Base-by-base conservation (phyloP, 2,329 filamentous ascomycete species). In the Fusarium foetens region DNA sequence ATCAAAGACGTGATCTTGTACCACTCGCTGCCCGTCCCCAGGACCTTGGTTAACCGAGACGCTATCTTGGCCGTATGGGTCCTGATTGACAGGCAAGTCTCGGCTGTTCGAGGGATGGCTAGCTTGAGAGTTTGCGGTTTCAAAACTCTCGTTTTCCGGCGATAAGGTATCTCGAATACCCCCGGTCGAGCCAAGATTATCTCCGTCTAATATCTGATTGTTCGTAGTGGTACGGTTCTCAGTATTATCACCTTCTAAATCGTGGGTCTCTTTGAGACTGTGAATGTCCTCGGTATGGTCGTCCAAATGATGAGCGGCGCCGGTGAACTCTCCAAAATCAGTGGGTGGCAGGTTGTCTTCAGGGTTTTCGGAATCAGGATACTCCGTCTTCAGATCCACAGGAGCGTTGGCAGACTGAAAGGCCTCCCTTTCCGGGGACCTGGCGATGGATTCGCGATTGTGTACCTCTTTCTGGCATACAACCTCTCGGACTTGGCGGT, bases 71-170 rank as follows among this genome's bases (percentile, higher is more conserved):
- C 36, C 39, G 43, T 53, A 43, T 38, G 38, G 55, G 23, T n/a
- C 43, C 52, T 51, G 52, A 46, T 17, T 39, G 25, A 38, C 14
- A 27, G 38, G 43, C 25, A 42, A 31, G 45, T 63, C 25, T 46
- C 23, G 29, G 43, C 42, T 60, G 23, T 58, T 39, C n/a, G 17
- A 31, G 27, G 61, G 25, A 45, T 51, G 59, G 16, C 35, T 66
- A 21, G 51, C 46, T 33, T 42, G 45, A 33, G 64, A 46, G 14
- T 43, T 61, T 29, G 48, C 46, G 33, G 66, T 53, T 35, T 70
- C 52, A 25, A 51, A 54, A 21, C 55, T 69, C 29, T 58, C 31
- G 35, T 42, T 23, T 21, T 45, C 66, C 23, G 38, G 19, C 14
- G 49, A 51, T 21, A 51, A 33, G 27, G 21, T 63, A 36, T 51